A percentile compares a stretch with the other conserved stretches of the same genome.
phyloP scores from a whole-genome alignment of 2,329 filamentous ascomycete genomes.

The Colletotrichum magnum region DNA sequence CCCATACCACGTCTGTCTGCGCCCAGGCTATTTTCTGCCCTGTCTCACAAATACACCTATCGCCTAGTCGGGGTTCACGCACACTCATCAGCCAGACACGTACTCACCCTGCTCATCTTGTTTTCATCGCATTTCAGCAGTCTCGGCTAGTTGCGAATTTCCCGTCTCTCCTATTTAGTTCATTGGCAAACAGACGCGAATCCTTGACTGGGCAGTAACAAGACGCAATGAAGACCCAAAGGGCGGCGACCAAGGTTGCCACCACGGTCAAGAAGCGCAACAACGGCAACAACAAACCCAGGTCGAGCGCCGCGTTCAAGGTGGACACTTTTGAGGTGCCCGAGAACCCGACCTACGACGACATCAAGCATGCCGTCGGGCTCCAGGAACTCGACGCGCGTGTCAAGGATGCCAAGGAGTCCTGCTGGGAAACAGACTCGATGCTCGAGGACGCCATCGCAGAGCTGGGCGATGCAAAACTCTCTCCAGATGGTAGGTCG shows the following conservation, averaged over 20 bases:
- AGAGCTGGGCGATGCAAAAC: conserved; percentile 66
- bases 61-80: conserved; percentile 34
- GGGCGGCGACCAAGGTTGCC: conserved; percentile 47
- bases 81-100: conserved; percentile 36
- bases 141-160: not conserved
- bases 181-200: conserved; percentile 13
- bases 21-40: conserved; percentile 29
- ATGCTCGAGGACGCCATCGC: conserved; percentile 75
- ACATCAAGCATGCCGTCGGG: conserved; percentile 53
- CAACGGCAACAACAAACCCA: conserved; percentile 46
- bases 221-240: conserved; percentile 51
- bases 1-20: conserved; percentile 38
- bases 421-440: conserved; percentile 73
- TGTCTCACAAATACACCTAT: conserved; percentile 40
- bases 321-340: conserved; percentile 54
- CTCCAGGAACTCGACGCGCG: conserved; percentile 63
- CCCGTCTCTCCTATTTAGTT: not conserved
- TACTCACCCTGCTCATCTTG: conserved; percentile 27
- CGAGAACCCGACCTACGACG: conserved; percentile 51
- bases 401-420: conserved; percentile 65
- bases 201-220: conserved; percentile 37
- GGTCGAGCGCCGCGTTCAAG: conserved; percentile 41
- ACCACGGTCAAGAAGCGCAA: conserved; percentile 49
- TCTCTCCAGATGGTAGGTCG: conserved; percentile 59
- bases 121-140: conserved; percentile 22